Conservation (phyloP, 257 asterid species). For the Apocynum venetum region DNA sequence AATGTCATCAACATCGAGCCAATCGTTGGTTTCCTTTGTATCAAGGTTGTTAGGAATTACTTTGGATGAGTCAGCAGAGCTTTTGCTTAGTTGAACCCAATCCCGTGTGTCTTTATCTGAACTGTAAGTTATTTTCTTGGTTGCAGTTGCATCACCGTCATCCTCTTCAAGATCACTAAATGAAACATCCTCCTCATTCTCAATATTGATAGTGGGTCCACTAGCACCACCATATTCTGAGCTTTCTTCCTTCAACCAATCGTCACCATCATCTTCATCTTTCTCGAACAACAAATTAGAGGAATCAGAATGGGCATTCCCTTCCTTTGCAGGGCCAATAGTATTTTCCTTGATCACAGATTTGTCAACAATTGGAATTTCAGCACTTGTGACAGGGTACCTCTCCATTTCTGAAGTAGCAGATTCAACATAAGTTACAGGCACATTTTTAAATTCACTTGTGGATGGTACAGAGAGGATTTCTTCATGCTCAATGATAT, state of each 20-base stretch:
- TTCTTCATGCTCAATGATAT: slow-evolving; percentile 37
- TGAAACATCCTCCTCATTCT: slow-evolving; percentile 89
- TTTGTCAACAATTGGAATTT: slow-evolving; percentile 34
- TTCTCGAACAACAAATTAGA: slow-evolving; percentile 28
- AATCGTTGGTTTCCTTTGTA: slow-evolving; percentile 58
- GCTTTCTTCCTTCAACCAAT: slow-evolving; percentile 89
- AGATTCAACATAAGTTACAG: slow-evolving; percentile 17
- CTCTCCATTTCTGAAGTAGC: slow-evolving; percentile 31
- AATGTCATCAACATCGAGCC: slow-evolving; percentile 58
- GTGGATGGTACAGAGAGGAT: slow-evolving; percentile 45
- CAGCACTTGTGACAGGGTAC: slow-evolving; percentile 35
- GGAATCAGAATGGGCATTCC: slow-evolving; percentile 18
- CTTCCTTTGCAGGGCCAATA: slow-evolving; percentile 27
- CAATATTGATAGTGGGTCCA: slow-evolving; percentile 47
- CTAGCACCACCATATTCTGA: slow-evolving; percentile 36
- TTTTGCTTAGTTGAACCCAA: slow-evolving; percentile 74
- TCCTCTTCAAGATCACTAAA: slow-evolving; percentile 97
- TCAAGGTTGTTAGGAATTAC: slow-evolving; percentile 27
- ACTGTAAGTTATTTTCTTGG: slow-evolving; percentile 44
- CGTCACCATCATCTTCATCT: slow-evolving; percentile 82
- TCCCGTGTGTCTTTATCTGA: slow-evolving; percentile 77
- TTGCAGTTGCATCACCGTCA: slow-evolving; percentile 53
- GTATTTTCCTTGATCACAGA: slow-evolving; percentile 23
- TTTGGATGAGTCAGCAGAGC: slow-evolving; percentile 28
- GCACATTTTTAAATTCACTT: not conserved